A percentile compares a stretch with the other conserved stretches of the same genome.
Conservation (phyloP, 2,329 filamentous ascomycete genomes). For the Aspergillus phoenicis region DNA sequence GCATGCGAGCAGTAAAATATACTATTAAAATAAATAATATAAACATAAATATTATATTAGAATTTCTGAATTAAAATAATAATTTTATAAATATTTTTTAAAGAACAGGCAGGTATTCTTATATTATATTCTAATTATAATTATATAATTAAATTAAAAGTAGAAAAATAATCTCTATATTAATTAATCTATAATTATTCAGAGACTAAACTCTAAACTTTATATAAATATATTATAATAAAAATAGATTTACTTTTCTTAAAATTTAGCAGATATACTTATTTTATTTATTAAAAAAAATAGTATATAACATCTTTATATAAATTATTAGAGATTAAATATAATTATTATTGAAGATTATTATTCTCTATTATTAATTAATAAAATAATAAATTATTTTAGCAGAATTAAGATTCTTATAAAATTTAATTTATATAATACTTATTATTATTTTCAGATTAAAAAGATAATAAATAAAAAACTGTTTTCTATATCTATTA, state of each 20-base stretch:
- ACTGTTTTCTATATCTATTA: neutral
- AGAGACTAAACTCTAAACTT: neutral
- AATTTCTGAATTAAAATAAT: no score
- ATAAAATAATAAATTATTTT: slow-evolving; percentile 10
- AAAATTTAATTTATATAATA: neutral
- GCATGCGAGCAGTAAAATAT: no score
- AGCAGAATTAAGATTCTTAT: neutral
- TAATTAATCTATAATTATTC: neutral
- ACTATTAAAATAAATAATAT: no score
- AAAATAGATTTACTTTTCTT: no score
- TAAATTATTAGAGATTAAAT: neutral
- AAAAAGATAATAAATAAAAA: neutral
- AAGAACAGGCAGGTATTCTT: neutral
- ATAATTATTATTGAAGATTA: slow-evolving; percentile 11
- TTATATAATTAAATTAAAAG: no score
- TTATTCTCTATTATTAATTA: slow-evolving; percentile 2
- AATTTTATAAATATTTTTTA: neutral
- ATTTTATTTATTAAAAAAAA: neutral
- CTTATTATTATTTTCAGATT: neutral
- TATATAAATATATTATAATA: neutral
- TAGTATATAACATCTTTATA: neutral
- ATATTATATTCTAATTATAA: no score
- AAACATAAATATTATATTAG: no score
- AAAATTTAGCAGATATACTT: neutral
- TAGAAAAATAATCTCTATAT: neutral